phyloP scores from a whole-genome alignment of 164 flowering plant genomes.

The Stephania japonica region DNA sequence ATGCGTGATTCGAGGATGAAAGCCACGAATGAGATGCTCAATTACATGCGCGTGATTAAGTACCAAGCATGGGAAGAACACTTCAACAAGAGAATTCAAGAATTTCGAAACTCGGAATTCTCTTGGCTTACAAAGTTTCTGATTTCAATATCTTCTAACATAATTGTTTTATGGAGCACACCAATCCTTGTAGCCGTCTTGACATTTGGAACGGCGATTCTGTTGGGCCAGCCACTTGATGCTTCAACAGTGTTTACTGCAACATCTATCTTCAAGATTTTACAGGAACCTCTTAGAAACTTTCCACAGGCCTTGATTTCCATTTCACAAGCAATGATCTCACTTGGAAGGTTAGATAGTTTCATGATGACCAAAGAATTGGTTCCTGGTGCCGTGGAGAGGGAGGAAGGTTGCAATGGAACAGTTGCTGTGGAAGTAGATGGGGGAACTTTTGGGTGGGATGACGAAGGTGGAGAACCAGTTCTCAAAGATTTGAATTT shows the following conservation, averaged over 20 bases:
- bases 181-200: slow-evolving; percentile 47
- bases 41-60: slow-evolving; percentile 88
- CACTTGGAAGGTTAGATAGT: slow-evolving; percentile 63
- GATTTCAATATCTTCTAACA: slow-evolving; percentile 55
- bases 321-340: slow-evolving; percentile 82
- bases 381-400: slow-evolving; percentile 57
- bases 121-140: slow-evolving; percentile 73
- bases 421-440: slow-evolving; percentile 56
- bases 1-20: slow-evolving; percentile 79
- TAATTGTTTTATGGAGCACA: slow-evolving; percentile 70
- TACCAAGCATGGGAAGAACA: slow-evolving; percentile 99
- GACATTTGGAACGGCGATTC: slow-evolving; percentile 38
- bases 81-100: slow-evolving; percentile 55
- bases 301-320: slow-evolving; percentile 90
- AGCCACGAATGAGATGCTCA: slow-evolving; percentile 89
- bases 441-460: slow-evolving; percentile 82
- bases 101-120: slow-evolving; percentile 59
- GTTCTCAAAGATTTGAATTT: slow-evolving; percentile 54
- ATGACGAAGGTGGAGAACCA: slow-evolving; percentile 50
- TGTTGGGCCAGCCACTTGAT: slow-evolving; percentile 51
- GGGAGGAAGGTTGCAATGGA: slow-evolving; percentile 41
- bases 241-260: slow-evolving; percentile 78
- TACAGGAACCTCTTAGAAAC: slow-evolving; percentile 86
- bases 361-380: slow-evolving; percentile 70
- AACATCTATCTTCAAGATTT: slow-evolving; percentile 60